These are phyloP conservation scores for Bacidia gigantensis DNA, from an alignment of 495 filamentous ascomycete genomes.

Conservation along the genomic window DNA sequence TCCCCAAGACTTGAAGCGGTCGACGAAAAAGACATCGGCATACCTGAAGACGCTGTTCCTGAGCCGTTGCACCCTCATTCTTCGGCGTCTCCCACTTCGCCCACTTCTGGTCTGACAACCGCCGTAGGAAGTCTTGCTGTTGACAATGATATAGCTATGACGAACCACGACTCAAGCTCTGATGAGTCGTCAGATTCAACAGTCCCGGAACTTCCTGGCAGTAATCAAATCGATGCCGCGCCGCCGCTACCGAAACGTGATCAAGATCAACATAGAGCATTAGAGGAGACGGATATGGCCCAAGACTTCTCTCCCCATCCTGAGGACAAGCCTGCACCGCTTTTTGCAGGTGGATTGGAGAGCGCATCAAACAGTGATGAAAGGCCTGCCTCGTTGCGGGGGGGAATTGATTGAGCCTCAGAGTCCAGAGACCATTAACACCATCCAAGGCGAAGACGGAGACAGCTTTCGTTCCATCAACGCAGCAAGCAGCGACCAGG, in stretches of 20 bases:
- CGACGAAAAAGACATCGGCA: constrained; percentile 20
- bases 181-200: constrained; percentile 1
- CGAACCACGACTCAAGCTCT: constrained; percentile 9
- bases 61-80: constrained; percentile 8
- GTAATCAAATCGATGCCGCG: constrained; percentile 8
- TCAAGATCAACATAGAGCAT: constrained; percentile 9
- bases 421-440: constrained; percentile 20
- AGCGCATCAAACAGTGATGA: constrained; percentile 19
- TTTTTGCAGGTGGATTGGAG: constrained; percentile 33
- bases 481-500: constrained; percentile 23
- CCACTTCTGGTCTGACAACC: constrained; percentile 37
- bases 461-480: constrained; percentile 19
- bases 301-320: constrained; percentile 37
- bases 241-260: constrained; percentile 17
- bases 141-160: constrained; percentile 31
- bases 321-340: constrained; percentile 54
- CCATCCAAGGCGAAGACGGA: constrained; percentile 19
- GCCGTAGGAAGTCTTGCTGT: constrained; percentile 39
- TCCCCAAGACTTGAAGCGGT: constrained; percentile 39
- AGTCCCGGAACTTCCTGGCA: constrained; percentile 5
- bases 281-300: constrained; percentile 10
- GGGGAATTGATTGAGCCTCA: constrained; percentile 12
- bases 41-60: constrained; percentile 13
- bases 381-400: constrained; percentile 9
- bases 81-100: constrained; percentile 29